Evolutionary conservation across 139 green algal species (phyloP), one percentile per base, ranked within the genome.

Genomic region (Auxenochlorella pyrenoidosa): DNA sequence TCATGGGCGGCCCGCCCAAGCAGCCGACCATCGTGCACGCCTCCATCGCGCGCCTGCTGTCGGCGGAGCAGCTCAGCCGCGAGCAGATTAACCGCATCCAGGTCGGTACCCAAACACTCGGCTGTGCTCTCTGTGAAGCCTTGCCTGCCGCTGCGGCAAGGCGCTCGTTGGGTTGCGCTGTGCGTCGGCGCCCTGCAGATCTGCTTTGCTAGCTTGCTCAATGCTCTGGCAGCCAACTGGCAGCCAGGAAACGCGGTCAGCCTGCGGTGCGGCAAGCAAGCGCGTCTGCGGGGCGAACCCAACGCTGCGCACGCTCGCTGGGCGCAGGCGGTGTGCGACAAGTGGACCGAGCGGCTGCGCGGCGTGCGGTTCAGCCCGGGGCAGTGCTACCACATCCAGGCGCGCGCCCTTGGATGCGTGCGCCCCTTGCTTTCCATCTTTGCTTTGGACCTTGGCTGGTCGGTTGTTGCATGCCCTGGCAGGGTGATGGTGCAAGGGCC

Each of bases 21-120:
- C 91, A 94, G 85, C 86, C 70, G 38, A 93, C 83, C 86, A 94
- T 94, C 59, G 83, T 93, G 71, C 91, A 94, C 77, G 78, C 89
- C 66, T 93, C 87, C 59, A 73, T 94, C 19, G 88, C 47, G 8
- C 86, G 91, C 28, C 38, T 94, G 72, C 70, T 93, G 16, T 75
- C 68, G 0, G 59, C 83, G 16, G 51, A 79, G 8, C 90, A 92
- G 54, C 86, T 94, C 40, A 79, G n/a, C 1, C 24, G 28, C 8
- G 68, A 89, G 36, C 28, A 88, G 6, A 78, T 87, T 5, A 44
- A 86, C 30, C 21, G 38, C 19, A 60, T 92, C 22, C 89, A 93
- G 65, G 84, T 76, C 15, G 32, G 82, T 3, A 12, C 36, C 38
- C 21, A 19, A n/a, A 4, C 51, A 22, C n/a, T n/a, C n/a, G n/a